phyloP scores from a whole-genome alignment of 73 alveolate species.

The Paramecium biaurelia region DNA sequence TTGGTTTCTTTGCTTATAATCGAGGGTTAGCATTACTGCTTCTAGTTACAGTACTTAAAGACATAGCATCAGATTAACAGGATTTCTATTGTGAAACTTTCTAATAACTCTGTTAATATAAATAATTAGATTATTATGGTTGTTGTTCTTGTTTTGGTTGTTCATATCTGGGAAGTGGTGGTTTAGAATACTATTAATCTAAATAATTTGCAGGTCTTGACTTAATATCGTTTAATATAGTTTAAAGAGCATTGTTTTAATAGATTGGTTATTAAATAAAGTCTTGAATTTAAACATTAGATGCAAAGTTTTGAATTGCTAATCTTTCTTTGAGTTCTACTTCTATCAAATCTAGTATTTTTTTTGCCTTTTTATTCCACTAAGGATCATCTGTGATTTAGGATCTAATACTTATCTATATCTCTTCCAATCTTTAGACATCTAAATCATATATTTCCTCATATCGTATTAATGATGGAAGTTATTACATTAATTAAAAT shows the following conservation, averaged over 20 bases:
- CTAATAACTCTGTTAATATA: not conserved
- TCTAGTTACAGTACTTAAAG: not conserved
- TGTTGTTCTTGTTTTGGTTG: not conserved
- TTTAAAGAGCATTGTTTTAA: not conserved
- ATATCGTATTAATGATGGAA: conserved; percentile 38
- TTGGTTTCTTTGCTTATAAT: not conserved
- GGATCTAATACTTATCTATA: not conserved
- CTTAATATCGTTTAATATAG: conserved; percentile 46
- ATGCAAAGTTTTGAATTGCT: conserved; percentile 56
- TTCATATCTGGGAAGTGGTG: not conserved
- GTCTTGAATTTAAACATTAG: not conserved
- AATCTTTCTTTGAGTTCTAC: conserved; percentile 51
- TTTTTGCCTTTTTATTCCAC: conserved; percentile 53
- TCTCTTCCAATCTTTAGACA: not conserved
- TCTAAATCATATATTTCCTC: conserved; percentile 61
- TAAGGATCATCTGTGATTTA: not conserved
- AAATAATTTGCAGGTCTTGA: conserved; percentile 19
- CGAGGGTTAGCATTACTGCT: not conserved
- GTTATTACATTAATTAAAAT: not conserved
- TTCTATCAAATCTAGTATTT: conserved; percentile 9
- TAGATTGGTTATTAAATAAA: not conserved
- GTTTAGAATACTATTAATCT: not conserved
- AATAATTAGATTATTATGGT: not conserved
- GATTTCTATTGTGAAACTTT: not conserved
- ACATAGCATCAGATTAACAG: not conserved